Percentiles rank a stretch among this genome's conserved stretches.
Evolutionary conservation across 306 rosid genomes (phyloP).

Genomic region (Cicer yamashitae): DNA sequence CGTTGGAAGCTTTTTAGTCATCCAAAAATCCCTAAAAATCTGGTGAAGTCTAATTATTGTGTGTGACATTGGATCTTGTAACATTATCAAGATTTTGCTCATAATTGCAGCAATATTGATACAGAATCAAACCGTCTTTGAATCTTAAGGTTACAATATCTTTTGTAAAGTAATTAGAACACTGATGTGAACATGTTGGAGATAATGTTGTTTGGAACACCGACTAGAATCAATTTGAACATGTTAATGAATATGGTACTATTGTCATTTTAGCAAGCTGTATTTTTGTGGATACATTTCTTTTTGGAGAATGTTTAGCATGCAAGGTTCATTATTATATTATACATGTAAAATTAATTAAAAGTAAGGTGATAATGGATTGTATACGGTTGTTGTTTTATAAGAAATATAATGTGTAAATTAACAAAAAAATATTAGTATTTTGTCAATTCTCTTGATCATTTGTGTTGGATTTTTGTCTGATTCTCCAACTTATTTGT

Average conservation of each 20-base stretch:
- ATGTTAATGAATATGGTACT: slow-evolving; percentile 12
- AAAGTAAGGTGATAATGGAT: slow-evolving; percentile 28
- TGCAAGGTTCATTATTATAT: slow-evolving; percentile 35
- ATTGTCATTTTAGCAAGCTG: slow-evolving; percentile 44
- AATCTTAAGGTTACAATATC: slow-evolving; percentile 36
- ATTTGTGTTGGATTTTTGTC: no score
- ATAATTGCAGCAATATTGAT: slow-evolving; percentile 44
- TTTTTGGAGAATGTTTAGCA: slow-evolving; percentile 38
- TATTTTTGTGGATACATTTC: slow-evolving; percentile 41
- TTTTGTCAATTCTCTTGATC: no score
- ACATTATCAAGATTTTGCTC: slow-evolving; percentile 38
- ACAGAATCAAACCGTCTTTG: slow-evolving; percentile 52
- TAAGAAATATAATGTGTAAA: slow-evolving; percentile 17
- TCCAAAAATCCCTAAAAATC: slow-evolving; percentile 65
- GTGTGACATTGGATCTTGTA: slow-evolving; percentile 20
- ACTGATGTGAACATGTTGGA: slow-evolving; percentile 13
- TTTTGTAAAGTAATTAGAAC: slow-evolving; percentile 45
- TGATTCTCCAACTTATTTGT: no score
- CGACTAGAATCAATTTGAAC: slow-evolving; percentile 40
- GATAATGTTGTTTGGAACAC: slow-evolving; percentile 52
- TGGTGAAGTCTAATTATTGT: slow-evolving; percentile 51
- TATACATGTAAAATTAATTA: background rate
- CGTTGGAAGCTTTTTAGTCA: slow-evolving; percentile 41
- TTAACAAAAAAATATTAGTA: background rate
- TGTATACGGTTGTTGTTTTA: slow-evolving; percentile 39